phyloP scores from a whole-genome alignment of 2,329 filamentous ascomycete genomes.

The Sodiomyces alkalinus region DNA sequence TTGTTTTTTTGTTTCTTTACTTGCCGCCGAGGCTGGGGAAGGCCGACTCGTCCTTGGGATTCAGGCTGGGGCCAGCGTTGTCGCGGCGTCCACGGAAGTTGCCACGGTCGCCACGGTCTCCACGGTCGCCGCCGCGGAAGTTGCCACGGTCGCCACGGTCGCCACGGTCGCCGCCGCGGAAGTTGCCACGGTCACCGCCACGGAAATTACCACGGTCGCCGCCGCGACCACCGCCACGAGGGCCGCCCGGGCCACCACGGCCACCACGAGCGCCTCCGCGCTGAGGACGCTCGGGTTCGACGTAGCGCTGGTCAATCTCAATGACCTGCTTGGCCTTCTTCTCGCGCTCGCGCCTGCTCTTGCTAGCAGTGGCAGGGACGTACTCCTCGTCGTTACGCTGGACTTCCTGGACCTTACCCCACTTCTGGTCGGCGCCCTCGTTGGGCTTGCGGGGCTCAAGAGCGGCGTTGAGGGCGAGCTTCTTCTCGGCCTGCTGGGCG shows the following conservation, averaged over 20 bases:
- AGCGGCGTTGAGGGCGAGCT: slow-evolving; percentile 47
- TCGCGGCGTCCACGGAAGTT: slow-evolving; percentile 31
- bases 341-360: slow-evolving; percentile 74
- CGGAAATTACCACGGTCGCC: slow-evolving; percentile 29
- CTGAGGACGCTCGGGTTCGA: slow-evolving; percentile 49
- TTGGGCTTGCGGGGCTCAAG: slow-evolving; percentile 77
- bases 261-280: slow-evolving; percentile 38
- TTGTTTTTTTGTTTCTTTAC: no score
- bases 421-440: slow-evolving; percentile 91
- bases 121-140: slow-evolving; percentile 22
- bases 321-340: slow-evolving; percentile 83
- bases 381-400: slow-evolving; percentile 58
- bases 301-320: slow-evolving; percentile 74
- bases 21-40: slow-evolving; percentile 47
- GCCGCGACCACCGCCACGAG: slow-evolving; percentile 27
- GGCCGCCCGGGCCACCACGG: slow-evolving; percentile 35
- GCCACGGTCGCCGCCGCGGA: slow-evolving; percentile 29
- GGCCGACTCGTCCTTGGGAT: slow-evolving; percentile 40
- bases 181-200: slow-evolving; percentile 34
- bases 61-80: slow-evolving; percentile 32
- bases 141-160: slow-evolving; percentile 24
- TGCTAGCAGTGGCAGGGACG: slow-evolving; percentile 59
- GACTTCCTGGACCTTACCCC: slow-evolving; percentile 66
- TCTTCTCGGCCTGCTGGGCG: slow-evolving; percentile 57
- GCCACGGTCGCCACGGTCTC: slow-evolving; percentile 28